Evolutionary conservation across 805 yeast species (phyloP), one percentile per base, ranked within the genome.

Genomic region (Kregervanrija fluxuum): DNA sequence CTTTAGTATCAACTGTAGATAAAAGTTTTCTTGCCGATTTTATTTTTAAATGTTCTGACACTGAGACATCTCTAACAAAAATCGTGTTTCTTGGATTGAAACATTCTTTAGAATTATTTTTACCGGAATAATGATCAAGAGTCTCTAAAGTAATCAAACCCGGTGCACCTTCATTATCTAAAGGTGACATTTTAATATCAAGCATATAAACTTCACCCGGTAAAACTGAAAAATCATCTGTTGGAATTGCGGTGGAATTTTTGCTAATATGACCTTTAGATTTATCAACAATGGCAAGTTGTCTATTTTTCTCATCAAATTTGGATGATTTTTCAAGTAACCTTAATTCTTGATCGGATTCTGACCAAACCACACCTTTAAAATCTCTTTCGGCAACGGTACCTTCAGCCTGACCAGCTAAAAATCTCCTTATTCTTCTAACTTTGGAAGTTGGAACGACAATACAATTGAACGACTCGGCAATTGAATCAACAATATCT

Each of bases 361-460:
- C 95, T 43, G 83, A 75, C 95, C 95, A 85, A 28, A 76, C 84
- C 44, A 90, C 95, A 60, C 96, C 96, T 66, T 91, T 90, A 67
- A 85, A 86, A 53, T 87, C 96, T 59, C 81, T 77, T 69, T 91
- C 99, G 34, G 90, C 91, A 51, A 89, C 93, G 44, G 89, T 71
- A 61, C 89, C 93, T 60, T 88, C 95, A 47, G 90, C 82, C 71
- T 93, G 99, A 43, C 99, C 99, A 35, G 95, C 95, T 59, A 93
- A 77, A 57, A 91, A 93, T 60, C 98, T 79, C 70, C 96, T 79
- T 46, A 90, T 75, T 64, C 96, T 78, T 68, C 99, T 83, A 37
- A 93, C 85, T 62, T 87, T 82, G 16, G 96, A 86, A 0, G 96
- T 95, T 30, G 98, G 98, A 33, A 86, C 88, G 44, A 93, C 88